These are phyloP conservation scores for Polygonum aviculare DNA, from an alignment of 148 eudicot genomes.

Conservation along the genomic window DNA sequence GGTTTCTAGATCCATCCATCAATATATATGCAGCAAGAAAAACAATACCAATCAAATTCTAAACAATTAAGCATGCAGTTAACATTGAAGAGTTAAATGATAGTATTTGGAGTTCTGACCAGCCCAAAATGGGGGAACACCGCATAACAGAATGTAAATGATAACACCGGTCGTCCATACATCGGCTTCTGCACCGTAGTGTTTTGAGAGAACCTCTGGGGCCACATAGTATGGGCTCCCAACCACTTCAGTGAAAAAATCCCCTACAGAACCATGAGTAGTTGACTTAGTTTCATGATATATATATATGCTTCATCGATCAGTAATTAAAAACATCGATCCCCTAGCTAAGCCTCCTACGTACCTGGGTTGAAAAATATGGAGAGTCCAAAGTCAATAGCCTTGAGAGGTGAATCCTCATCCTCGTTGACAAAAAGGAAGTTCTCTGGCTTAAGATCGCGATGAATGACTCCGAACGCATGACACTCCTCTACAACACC, in stretches of 20 bases:
- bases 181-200: slow-evolving; percentile 72
- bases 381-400: slow-evolving; percentile 77
- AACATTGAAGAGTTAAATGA: background rate
- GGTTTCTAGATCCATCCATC: slow-evolving; percentile 17
- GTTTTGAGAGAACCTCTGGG: slow-evolving; percentile 66
- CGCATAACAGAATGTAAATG: slow-evolving; percentile 64
- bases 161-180: slow-evolving; percentile 94
- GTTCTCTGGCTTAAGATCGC: slow-evolving; percentile 85
- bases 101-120: slow-evolving; percentile 30
- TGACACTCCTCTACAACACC: slow-evolving; percentile 59
- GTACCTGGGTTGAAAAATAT: slow-evolving; percentile 81
- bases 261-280: slow-evolving; percentile 33
- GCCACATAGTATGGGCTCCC: slow-evolving; percentile 94
- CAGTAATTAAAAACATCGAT: too few relatives aligned
- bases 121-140: slow-evolving; percentile 92
- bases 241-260: slow-evolving; percentile 59
- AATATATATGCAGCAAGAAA: background rate
- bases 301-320: too few relatives aligned
- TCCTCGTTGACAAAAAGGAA: slow-evolving; percentile 60
- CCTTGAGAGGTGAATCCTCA: slow-evolving; percentile 64
- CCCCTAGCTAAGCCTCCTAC: background rate
- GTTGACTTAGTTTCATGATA: too few relatives aligned
- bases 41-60: background rate
- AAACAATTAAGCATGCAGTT: too few relatives aligned
- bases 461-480: slow-evolving; percentile 72